These are phyloP conservation scores for Leptosphaerulina australis DNA, from an alignment of 2,329 filamentous ascomycete species.

Conservation along the genomic window DNA sequence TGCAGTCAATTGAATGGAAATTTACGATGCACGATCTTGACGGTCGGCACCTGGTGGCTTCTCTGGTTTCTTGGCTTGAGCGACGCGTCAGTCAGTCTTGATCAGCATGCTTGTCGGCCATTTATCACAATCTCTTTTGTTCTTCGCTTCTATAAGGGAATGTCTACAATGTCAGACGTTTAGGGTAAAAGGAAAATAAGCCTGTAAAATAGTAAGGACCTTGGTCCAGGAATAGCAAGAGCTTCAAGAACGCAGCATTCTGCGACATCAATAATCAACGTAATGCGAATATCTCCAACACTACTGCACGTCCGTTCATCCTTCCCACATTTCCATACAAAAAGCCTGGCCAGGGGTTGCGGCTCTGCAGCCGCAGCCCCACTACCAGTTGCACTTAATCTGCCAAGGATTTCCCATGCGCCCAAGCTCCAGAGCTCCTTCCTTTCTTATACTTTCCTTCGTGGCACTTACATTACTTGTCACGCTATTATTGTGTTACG, in stretches of 20 bases:
- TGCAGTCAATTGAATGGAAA: conserved; percentile 24
- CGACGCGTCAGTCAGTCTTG: conserved; percentile 12
- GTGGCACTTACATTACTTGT: conserved; percentile 1
- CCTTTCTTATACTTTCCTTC: conserved; percentile 1
- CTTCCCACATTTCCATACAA: conserved; percentile 5
- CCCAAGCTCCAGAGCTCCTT: conserved; percentile 19
- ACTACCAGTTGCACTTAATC: conserved; percentile 7
- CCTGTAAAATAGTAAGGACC: conserved; percentile 17
- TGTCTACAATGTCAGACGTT: conserved; percentile 11
- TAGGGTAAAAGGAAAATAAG: conserved; percentile 19
- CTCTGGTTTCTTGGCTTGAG: conserved; percentile 27
- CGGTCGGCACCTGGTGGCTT: conserved; percentile 32
- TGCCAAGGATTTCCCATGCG: conserved; percentile 7
- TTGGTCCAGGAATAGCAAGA: conserved; percentile 9
- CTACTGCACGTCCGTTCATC: neutral
- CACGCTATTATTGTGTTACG: conserved; percentile 6
- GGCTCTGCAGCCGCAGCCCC: conserved; percentile 16
- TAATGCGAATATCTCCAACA: conserved; percentile 1
- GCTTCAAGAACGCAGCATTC: conserved; percentile 4
- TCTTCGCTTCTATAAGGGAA: conserved; percentile 14
- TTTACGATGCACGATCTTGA: conserved; percentile 37
- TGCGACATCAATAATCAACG: conserved; percentile 4
- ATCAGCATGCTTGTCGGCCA: conserved; percentile 11
- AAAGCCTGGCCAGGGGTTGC: conserved; percentile 4
- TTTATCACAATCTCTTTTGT: conserved; percentile 13